Evolutionary conservation across 2,329 filamentous ascomycete species (phyloP), one percentile per base, ranked within the genome.

Genomic region (Byssochlamys sp.): DNA sequence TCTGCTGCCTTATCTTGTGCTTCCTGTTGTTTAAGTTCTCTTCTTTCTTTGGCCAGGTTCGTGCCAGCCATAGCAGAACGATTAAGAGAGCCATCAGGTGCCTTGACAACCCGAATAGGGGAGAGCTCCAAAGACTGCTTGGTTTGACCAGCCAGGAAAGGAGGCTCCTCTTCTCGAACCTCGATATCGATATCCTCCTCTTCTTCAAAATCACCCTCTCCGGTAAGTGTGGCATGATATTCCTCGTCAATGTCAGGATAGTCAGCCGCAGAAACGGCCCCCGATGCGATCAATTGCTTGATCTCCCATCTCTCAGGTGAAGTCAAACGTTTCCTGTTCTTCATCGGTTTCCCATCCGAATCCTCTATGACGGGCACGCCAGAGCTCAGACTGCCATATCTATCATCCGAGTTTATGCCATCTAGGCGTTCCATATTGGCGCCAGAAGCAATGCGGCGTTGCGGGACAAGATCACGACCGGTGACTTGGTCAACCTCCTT

Each of bases 251-350:
- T 81, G 62, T 96, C 92, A 0, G 94, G 94, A 69, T 96, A 96
- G 65, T 97, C 92, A 0, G 89, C 89, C 0, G 90, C 91, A 65
- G 94, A 95, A 19, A 90, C 88, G 7, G 95, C 92, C 52, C 95
- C 94, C 3, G 94, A 96, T 2, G 92, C 91, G 67, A 99, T 97
- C 55, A 99, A 80, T 69, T 99, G 94, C 61, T 92, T 85, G 61
- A 99, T 96, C 71, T 99, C 94, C 92, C 94, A 99, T 68, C 94
- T 80, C 70, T 99, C 94, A 1, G 94, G 94, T 12, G 92, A 96
- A 0, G 92, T 97, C 86, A 97, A 87, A 55, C 94, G 83, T 77
- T 99, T 99, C 71, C 89, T 90, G 57, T 87, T 87, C 52, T 80
- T 82, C 63, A 80, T 77, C 0, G 78, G 80, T 6, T 78, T 78